Conservation (phyloP, 2,329 filamentous ascomycete species). For the Neurospora sp. region DNA sequence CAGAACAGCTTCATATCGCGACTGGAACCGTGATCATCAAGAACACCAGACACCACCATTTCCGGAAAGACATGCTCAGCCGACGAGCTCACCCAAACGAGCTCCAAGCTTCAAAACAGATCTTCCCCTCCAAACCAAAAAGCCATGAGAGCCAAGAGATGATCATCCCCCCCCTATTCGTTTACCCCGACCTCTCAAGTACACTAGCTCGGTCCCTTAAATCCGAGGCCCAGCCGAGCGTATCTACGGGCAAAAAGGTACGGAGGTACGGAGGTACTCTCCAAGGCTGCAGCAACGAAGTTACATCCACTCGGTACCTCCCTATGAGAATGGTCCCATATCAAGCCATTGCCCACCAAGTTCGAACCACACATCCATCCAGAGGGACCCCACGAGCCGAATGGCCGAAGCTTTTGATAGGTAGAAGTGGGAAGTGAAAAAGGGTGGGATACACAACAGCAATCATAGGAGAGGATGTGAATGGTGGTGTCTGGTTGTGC, state of each 20-base stretch:
- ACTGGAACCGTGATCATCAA: neutral
- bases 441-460: neutral
- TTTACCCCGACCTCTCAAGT: neutral
- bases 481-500: neutral
- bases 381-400: neutral
- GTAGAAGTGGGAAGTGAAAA: neutral
- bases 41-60: neutral
- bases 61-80: neutral
- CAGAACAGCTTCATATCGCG: neutral
- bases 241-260: neutral
- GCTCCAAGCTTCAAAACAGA: neutral
- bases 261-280: neutral
- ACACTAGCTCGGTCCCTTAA: neutral
- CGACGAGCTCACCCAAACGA: neutral
- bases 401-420: too few relatives aligned
- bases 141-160: neutral
- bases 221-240: neutral
- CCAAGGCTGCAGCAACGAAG: neutral
- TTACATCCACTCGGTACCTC: neutral
- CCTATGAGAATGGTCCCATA: neutral
- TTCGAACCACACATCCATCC: neutral
- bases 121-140: neutral
- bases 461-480: neutral
- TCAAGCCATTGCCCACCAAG: neutral
- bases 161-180: neutral